Evolutionary conservation across 805 yeast genomes (phyloP), one percentile per base, ranked within the genome.

Genomic region (Barnettozyma sp.): DNA sequence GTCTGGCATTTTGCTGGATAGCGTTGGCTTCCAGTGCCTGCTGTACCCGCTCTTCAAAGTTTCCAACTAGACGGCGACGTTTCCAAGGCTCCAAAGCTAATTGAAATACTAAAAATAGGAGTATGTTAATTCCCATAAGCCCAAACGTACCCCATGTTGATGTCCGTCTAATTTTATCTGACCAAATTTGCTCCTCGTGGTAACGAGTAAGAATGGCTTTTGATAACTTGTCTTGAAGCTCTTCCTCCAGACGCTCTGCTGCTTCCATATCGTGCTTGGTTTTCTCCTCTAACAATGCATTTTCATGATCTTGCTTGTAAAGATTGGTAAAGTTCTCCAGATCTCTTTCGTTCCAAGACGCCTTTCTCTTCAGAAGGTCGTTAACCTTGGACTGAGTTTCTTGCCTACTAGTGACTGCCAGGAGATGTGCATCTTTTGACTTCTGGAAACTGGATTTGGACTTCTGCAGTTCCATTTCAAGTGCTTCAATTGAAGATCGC

Each of bases 181-280:
- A 85, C 97, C 98, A 92, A 7, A 92, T 76, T 58, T 92, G 97
- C 52, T 92, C 99, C 56, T 92, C 97, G 44, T 90, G 95, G 51
- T 92, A 92, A 47, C 97, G 66, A 2, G 87, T 78, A 51, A 90
- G 65, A 13, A 92, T 92, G 40, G 84, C 79, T 38, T 78, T 78
- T 13, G 86, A 78, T 31, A 87, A 60, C 38, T 70, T 73, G 36
- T 76, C 70, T 46, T 82, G 90, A 14, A 79, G 58, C 8, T 77
- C 77, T 38, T 87, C 95, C 27, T 80, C 82, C 31, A 59, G 55
- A 3, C 51, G 54, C 46, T 88, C 97, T 1, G 76, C 65, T 18
- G 62, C 58, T 16, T 66, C 68, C 26, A 88, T 63, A 9, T 53
- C 48, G 8, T 44, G 46, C 29, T 74, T 71, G 2, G 84, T 62